Evolutionary conservation across 139 green algal genomes (phyloP).

Genomic region (Desmodesmus armatus): DNA sequence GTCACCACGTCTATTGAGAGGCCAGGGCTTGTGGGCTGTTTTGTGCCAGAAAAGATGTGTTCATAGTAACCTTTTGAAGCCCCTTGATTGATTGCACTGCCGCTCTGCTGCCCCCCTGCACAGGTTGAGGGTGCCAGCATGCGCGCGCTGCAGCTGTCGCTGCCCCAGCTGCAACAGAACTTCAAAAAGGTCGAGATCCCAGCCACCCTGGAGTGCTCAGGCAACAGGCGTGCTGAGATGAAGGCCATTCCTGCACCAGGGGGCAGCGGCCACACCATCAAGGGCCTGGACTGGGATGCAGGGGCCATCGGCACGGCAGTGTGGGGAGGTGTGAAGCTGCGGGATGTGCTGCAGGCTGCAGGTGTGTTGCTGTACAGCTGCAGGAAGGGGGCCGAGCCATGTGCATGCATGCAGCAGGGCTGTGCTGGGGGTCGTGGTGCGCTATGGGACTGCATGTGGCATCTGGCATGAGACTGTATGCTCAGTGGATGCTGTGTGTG

Average conservation of each 20-base stretch:
- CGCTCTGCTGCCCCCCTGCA: not conserved
- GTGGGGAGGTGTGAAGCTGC: constrained; percentile 82
- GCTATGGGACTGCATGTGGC: too few relatives aligned
- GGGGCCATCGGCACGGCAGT: constrained; percentile 80
- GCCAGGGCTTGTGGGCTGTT: too few relatives aligned
- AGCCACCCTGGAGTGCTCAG: constrained; percentile 86
- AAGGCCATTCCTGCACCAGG: constrained; percentile 50
- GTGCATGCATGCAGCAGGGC: too few relatives aligned
- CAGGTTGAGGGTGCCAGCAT: constrained; percentile 73
- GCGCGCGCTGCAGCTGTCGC: constrained; percentile 65
- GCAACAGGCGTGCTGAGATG: constrained; percentile 87
- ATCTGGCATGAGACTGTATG: too few relatives aligned
- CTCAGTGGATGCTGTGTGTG: too few relatives aligned
- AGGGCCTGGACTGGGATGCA: constrained; percentile 84
- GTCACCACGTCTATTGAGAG: too few relatives aligned
- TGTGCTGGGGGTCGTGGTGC: too few relatives aligned
- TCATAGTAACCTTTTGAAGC: too few relatives aligned
- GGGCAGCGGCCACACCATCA: constrained; percentile 49
- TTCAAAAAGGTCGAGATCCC: constrained; percentile 83
- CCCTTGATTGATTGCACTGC: too few relatives aligned
- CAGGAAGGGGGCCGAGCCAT: too few relatives aligned
- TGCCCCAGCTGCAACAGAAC: constrained; percentile 78
- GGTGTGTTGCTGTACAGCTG: too few relatives aligned
- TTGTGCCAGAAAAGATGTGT: too few relatives aligned
- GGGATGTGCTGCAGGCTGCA: constrained; percentile 82